Evolutionary conservation across 305 asterid species (phyloP).

Genomic region (Fraxinus nigra): DNA sequence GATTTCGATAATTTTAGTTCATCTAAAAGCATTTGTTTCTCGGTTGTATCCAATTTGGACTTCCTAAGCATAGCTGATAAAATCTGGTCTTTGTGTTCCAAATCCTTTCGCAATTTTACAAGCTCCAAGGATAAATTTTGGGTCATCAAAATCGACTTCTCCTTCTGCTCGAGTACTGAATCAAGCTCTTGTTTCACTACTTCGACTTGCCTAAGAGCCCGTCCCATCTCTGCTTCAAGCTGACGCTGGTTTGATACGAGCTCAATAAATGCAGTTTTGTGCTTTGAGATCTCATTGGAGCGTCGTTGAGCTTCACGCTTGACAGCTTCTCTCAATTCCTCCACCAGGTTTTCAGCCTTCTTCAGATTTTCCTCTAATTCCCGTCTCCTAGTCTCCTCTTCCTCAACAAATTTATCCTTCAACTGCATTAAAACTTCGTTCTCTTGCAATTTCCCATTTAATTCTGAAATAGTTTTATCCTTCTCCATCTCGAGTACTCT

Average conservation of each 20-base stretch:
- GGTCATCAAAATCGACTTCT: constrained; percentile 54
- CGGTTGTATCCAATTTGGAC: constrained; percentile 63
- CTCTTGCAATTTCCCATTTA: constrained; percentile 52
- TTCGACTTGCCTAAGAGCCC: constrained; percentile 74
- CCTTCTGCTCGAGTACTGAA: constrained; percentile 60
- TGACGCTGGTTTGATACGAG: constrained; percentile 84
- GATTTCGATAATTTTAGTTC: constrained; percentile 63
- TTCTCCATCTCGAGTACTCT: constrained; percentile 45
- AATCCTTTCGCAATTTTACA: constrained; percentile 56
- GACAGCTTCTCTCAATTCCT: constrained; percentile 47
- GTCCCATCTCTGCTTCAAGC: constrained; percentile 85
- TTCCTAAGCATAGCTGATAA: constrained; percentile 86
- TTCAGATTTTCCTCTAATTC: constrained; percentile 52
- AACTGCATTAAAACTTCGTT: constrained; percentile 39
- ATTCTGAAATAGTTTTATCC: constrained; percentile 40
- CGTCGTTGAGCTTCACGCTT: constrained; percentile 59
- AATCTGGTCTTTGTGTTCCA: constrained; percentile 83
- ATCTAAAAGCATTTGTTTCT: constrained; percentile 69
- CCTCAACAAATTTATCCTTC: constrained; percentile 54
- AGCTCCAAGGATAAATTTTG: constrained; percentile 72
- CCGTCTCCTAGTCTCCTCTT: constrained; percentile 39
- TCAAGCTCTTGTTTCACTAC: constrained; percentile 65
- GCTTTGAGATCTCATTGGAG: constrained; percentile 53
- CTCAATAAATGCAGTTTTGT: constrained; percentile 78
- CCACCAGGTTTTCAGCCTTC: constrained; percentile 41